These are phyloP conservation scores for Nyssa sinensis DNA, from an alignment of 148 eudicot genomes.

Conservation along the genomic window DNA sequence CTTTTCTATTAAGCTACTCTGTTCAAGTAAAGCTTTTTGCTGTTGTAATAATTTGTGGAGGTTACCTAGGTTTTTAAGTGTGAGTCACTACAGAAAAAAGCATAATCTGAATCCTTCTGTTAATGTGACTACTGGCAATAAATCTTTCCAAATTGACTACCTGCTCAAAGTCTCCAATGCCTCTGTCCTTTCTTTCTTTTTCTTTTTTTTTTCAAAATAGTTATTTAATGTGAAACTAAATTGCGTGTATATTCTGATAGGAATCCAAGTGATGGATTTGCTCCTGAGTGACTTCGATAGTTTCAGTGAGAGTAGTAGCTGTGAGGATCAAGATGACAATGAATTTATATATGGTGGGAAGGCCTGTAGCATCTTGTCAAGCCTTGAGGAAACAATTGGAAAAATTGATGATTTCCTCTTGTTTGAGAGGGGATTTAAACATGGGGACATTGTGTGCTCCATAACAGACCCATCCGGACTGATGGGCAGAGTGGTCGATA, in stretches of 20 bases:
- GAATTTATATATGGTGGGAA: constrained; percentile 72
- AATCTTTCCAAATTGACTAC: not conserved
- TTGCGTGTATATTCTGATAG: constrained; percentile 17
- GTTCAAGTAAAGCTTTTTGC: too few species aligned
- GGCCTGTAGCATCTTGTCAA: constrained; percentile 72
- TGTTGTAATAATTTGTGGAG: not conserved
- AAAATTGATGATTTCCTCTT: constrained; percentile 91
- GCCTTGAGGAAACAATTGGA: constrained; percentile 76
- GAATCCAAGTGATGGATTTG: constrained; percentile 47
- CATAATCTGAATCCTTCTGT: not conserved
- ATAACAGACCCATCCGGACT: constrained; percentile 61
- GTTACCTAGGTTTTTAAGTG: constrained; percentile 4
- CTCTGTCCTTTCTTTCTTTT: constrained; percentile 1
- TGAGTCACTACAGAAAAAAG: not conserved
- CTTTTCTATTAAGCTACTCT: not conserved
- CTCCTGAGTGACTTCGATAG: constrained; percentile 64
- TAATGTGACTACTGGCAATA: not conserved
- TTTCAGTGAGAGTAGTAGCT: constrained; percentile 75
- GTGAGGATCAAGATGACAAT: constrained; percentile 75
- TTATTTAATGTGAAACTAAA: too few species aligned
- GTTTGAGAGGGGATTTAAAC: constrained; percentile 68
- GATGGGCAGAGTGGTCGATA: constrained; percentile 66
- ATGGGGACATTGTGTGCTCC: constrained; percentile 75
- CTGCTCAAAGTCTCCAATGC: not conserved
- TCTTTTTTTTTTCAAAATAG: not conserved